Percentiles rank a stretch among this genome's conserved stretches.
These are phyloP conservation scores for Hypoxylon rickii DNA, from an alignment of 495 filamentous ascomycete genomes.

Conservation along the genomic window DNA sequence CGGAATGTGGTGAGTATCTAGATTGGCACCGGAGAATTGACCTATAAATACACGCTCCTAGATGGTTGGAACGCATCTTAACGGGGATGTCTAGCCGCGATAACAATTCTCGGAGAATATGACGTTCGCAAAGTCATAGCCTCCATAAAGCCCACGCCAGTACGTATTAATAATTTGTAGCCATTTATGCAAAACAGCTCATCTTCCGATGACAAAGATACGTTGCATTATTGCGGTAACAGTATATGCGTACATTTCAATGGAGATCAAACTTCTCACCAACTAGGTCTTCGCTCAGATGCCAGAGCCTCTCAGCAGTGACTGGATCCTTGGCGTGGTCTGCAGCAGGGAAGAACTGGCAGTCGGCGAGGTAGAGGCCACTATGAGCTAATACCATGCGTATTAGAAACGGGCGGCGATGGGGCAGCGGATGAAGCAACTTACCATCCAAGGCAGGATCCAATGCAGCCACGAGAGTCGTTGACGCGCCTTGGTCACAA, in stretches of 20 bases:
- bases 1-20: not conserved
- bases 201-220: too few species aligned
- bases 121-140: conserved; percentile 3
- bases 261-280: conserved; percentile 34
- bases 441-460: conserved; percentile 55
- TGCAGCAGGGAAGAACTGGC: conserved; percentile 41
- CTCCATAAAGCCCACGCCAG: not conserved
- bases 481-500: conserved; percentile 58
- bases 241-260: too few species aligned
- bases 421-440: not conserved
- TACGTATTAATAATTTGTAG: too few species aligned
- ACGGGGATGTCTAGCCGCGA: not conserved
- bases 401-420: conserved; percentile 15
- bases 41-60: conserved; percentile 15
- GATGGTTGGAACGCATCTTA: conserved; percentile 8
- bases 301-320: conserved; percentile 36
- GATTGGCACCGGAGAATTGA: conserved; percentile 5
- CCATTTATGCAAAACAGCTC: too few species aligned
- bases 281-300: conserved; percentile 38
- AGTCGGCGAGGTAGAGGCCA: conserved; percentile 47
- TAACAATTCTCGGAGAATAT: not conserved
- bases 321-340: conserved; percentile 20
- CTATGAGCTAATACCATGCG: conserved; percentile 38
- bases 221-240: too few species aligned
- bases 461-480: conserved; percentile 61